Evolutionary conservation across 2,329 filamentous ascomycete genomes (phyloP).

Genomic region (Fusarium pseudocircinatum): DNA sequence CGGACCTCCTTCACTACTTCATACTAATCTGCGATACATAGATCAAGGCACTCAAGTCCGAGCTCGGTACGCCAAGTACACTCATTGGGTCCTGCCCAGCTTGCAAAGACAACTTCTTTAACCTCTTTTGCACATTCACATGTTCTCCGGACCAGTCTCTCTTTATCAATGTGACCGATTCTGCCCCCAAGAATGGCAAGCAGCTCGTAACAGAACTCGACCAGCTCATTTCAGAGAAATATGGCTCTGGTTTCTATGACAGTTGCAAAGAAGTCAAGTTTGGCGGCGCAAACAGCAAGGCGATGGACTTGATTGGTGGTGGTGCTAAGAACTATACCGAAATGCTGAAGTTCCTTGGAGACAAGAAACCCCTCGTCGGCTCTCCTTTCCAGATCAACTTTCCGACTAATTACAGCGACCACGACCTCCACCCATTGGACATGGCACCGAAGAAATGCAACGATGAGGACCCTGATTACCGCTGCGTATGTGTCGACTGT

Average conservation of each 20-base stretch:
- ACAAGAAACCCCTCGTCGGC: conserved; percentile 84
- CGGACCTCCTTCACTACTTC: not conserved
- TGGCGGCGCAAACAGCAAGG: conserved; percentile 89
- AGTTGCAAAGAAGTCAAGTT: conserved; percentile 99
- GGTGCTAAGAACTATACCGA: conserved; percentile 89
- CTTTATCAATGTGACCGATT: conserved; percentile 91
- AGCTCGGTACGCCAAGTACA: conserved; percentile 85
- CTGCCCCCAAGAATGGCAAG: conserved; percentile 68
- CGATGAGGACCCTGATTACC: conserved; percentile 83
- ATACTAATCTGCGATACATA: conserved; percentile 48
- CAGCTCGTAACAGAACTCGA: conserved; percentile 86
- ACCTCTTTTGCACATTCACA: conserved; percentile 97
- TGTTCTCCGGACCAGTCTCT: conserved; percentile 97
- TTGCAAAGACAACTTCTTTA: conserved; percentile 98
- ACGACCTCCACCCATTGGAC: conserved; percentile 75
- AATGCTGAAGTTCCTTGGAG: conserved; percentile 90
- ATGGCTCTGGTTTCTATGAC: conserved; percentile 88
- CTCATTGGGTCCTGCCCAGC: conserved; percentile 95
- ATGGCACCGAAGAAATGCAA: conserved; percentile 88
- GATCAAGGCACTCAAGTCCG: conserved; percentile 82
- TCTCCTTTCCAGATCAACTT: conserved; percentile 99
- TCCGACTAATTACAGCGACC: conserved; percentile 68
- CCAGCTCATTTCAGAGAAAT: conserved; percentile 85
- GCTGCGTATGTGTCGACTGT: conserved; percentile 95
- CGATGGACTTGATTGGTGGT: conserved; percentile 95